Base-by-base conservation (phyloP, 495 filamentous ascomycete genomes). In the Thermochaetoides thermophila region DNA sequence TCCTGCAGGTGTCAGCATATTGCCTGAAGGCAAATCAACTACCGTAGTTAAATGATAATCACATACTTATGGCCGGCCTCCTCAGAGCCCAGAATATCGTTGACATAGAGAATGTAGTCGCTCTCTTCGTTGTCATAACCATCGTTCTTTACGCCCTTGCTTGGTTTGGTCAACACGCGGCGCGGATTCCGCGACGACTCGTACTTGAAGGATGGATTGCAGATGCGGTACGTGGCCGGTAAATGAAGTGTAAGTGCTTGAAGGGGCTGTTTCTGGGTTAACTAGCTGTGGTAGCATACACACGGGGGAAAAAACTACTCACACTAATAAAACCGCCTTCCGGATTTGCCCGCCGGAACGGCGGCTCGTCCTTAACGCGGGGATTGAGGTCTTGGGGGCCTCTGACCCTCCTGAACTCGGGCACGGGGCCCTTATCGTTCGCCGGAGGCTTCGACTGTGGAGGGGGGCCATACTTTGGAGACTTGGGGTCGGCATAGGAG, bases 321-420 rank as follows among this genome's bases (percentile, higher is more conserved):
- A 92, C 86, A 55, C 91, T 96, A 47, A 99, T 95, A 53, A 99
- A 99, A 32, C 91, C 91, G 35, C 91, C 91, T 52, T 99, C 91
- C 0, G 91, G 91, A 50, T 93, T 87, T 32, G 91, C 91, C 50
- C 91, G 71, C 35, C 91, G 74, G 52, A 86, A 95, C 3, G 86
- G 69, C 17, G 91, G 91, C 42, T 99, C 91, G 10, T 64, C 35
- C 52, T 87, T 92, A 41, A 86, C 70, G 45, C 78, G 78, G 6
- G 87, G 84, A 29, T 80, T 71, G 32, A 99, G 61, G 24, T 94
- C 83, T 20, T 73, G 60, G 14, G 76, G 61, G 8, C 70, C 71
- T 38, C 75, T 66, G 42, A 91, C 65, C 47, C 81, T 83, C 42
- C 71, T 73, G 45, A 96, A 89, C 52, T 85, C 80, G 29, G 91